These are phyloP conservation scores for Globisporangium sylvaticum DNA, from an alignment of 352 stramenopile genomes.

Conservation along the genomic window DNA sequence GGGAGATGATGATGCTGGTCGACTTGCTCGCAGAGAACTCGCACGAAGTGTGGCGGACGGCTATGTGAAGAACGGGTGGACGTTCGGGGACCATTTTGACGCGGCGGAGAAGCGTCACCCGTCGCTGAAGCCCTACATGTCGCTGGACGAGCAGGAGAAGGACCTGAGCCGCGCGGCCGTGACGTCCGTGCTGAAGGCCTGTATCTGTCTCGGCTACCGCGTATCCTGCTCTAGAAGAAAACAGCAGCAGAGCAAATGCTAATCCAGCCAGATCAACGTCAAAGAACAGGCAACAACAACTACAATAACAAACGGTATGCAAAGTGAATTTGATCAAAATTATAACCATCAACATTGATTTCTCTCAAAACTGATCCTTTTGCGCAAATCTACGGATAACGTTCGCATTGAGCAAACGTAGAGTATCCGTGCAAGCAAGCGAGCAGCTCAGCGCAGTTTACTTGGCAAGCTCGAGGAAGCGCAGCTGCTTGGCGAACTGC, in stretches of 20 bases:
- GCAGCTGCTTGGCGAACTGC: slow-evolving; percentile 47
- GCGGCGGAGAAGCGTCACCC: slow-evolving; percentile 39
- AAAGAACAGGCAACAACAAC: not conserved
- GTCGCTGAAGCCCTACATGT: slow-evolving; percentile 57
- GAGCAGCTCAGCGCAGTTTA: slow-evolving; percentile 7
- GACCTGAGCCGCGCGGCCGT: slow-evolving; percentile 40
- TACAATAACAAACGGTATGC: not conserved
- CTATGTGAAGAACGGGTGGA: slow-evolving; percentile 44
- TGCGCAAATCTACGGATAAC: not conserved
- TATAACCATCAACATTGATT: not conserved
- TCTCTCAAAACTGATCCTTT: not conserved
- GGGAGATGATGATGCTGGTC: slow-evolving; percentile 61
- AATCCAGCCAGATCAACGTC: not conserved
- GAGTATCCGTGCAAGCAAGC: not conserved
- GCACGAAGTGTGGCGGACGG: slow-evolving; percentile 61
- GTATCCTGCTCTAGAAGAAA: slow-evolving; percentile 31
- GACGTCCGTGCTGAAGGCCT: slow-evolving; percentile 48
- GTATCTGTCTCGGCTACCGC: slow-evolving; percentile 42
- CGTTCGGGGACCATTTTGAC: slow-evolving; percentile 34
- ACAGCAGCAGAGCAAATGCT: not conserved
- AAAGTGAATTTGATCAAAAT: slow-evolving; percentile 1
- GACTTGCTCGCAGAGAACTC: slow-evolving; percentile 69
- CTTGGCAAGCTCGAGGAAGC: slow-evolving; percentile 28
- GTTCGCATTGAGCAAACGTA: not conserved
- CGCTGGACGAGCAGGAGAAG: slow-evolving; percentile 51